Base-by-base conservation (phyloP, 495 filamentous ascomycete genomes). In the Aspergillus funiculosus region DNA sequence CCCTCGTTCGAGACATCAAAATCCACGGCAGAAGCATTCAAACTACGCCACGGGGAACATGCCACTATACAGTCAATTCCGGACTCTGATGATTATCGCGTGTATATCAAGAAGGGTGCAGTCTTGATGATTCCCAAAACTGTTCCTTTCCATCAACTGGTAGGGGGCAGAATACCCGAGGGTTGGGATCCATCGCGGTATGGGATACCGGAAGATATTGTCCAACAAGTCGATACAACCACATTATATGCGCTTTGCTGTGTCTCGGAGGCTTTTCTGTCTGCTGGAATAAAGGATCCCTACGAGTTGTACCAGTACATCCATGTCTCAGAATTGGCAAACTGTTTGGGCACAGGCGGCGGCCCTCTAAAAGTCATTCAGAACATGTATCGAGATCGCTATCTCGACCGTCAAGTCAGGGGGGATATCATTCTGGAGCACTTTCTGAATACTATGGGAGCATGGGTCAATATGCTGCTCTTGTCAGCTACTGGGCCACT, bases 241-340 rank as follows among this genome's bases (percentile, higher is more conserved):
- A 95, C 94, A 6, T 74, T 99, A 20, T 97, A 85, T 57, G 87
- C 95, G 7, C 82, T 99, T 21, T 89, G 96, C 47, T 89, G 88
- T 50, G 90, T 88, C 19, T 88, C 84, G 1, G 94, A 99, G 65
- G 78, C 91, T 8, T 79, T 99, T 26, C 74, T 99, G 19, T 81
- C 88, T 0, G 81, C 89, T 31, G 92, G 92, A 80, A 91, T 99
- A 62, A 94, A 89, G 14, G 94, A 99, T 62, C 92, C 92, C 10
- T 99, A 97, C 59, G 92, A 99, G 67, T 94, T 99, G 66, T 99
- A 99, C 77, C 87, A 95, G 71, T 95, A 99, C 57, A 92, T 99
- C 42, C 92, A 99, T 62, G 81, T 96, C 35, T 96, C 94, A 0
- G 86, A 99, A 60, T 82, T 99, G 35, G 91, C 92, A 59, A 99